Percentiles rank a stretch among this genome's conserved stretches.
These are phyloP conservation scores for Tetrahymena thermophila DNA, from an alignment of 73 alveolate species.

Conservation along the genomic window DNA sequence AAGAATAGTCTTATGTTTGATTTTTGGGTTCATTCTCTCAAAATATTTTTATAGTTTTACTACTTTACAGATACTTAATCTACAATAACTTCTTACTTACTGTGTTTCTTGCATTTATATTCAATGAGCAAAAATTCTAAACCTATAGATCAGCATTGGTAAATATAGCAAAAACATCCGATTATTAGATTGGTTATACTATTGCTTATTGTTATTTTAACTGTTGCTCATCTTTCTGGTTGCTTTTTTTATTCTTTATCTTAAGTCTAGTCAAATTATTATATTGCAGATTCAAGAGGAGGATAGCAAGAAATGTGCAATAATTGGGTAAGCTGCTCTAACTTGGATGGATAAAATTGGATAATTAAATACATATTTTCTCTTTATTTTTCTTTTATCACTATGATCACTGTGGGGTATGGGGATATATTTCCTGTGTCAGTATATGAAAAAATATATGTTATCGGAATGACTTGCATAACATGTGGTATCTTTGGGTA, in stretches of 20 bases:
- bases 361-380: constrained; percentile 43
- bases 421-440: constrained; percentile 79
- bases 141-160: neutral
- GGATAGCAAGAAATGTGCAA: neutral
- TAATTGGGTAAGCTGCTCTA: neutral
- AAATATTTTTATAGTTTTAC: neutral
- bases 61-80: neutral
- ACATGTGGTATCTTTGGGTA: constrained; percentile 43
- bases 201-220: neutral
- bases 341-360: neutral
- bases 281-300: neutral
- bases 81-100: neutral
- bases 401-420: constrained; percentile 74
- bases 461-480: constrained; percentile 29
- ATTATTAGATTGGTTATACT: neutral
- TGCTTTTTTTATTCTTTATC: neutral
- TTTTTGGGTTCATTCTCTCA: neutral
- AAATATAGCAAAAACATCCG: neutral
- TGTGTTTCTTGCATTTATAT: neutral
- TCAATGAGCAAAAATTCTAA: neutral
- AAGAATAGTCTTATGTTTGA: neutral
- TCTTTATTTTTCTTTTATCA: constrained; percentile 69
- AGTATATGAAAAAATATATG: constrained; percentile 58
- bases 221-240: neutral
- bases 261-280: neutral